Percentiles rank a stretch among this genome's conserved stretches.
These are phyloP conservation scores for Corchorus capsularis DNA, from an alignment of 345 rosid genomes.

Conservation along the genomic window DNA sequence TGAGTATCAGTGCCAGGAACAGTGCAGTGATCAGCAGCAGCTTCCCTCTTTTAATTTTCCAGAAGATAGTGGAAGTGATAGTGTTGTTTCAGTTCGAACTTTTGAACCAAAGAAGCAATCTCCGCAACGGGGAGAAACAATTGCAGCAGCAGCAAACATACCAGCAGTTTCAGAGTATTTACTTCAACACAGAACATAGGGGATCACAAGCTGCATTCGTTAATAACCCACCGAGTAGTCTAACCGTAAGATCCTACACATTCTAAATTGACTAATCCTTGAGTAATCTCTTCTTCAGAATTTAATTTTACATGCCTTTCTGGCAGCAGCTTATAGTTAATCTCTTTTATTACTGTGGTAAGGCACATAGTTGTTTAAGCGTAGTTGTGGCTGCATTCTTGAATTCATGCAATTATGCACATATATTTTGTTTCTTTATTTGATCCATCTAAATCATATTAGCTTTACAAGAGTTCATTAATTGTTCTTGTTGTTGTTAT, in stretches of 20 bases:
- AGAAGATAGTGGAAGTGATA: slow-evolving; percentile 24
- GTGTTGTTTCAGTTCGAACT: slow-evolving; percentile 24
- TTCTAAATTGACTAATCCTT: neutral
- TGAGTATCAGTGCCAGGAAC: slow-evolving; percentile 19
- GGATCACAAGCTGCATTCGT: slow-evolving; percentile 20
- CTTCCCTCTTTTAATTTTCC: neutral
- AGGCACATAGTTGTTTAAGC: neutral
- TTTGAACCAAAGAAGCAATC: slow-evolving; percentile 9
- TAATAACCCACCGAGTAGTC: slow-evolving; percentile 20
- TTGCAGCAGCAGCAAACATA: slow-evolving; percentile 7
- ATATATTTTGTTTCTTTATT: neutral
- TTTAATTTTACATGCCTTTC: neutral
- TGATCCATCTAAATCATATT: neutral
- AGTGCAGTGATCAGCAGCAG: slow-evolving; percentile 22
- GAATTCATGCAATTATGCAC: neutral
- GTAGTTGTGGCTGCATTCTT: neutral
- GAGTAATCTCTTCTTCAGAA: neutral
- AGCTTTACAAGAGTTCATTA: neutral
- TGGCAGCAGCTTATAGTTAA: neutral
- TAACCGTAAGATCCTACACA: slow-evolving; percentile 28
- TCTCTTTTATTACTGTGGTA: neutral
- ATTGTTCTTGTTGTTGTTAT: slow-evolving; percentile 7
- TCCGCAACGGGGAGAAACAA: neutral
- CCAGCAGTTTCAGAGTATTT: slow-evolving; percentile 16
- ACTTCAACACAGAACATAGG: slow-evolving; percentile 13